These are phyloP conservation scores for Vaccinium vitisidaea DNA, from an alignment of 148 eudicot species.

Conservation along the genomic window DNA sequence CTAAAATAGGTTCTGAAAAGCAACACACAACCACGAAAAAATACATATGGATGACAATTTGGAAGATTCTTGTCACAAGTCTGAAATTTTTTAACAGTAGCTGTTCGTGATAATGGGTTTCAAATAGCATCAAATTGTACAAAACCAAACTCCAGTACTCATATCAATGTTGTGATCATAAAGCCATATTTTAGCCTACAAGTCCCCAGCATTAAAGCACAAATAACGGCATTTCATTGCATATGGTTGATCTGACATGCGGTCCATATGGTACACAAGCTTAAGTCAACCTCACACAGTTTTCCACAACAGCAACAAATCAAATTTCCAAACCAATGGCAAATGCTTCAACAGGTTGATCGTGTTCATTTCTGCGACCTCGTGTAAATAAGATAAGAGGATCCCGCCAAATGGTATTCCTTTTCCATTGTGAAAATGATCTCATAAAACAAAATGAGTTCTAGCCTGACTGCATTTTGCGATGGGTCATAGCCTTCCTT, in stretches of 20 bases:
- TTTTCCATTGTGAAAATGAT: not conserved
- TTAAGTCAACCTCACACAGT: not conserved
- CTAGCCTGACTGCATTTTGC: not conserved
- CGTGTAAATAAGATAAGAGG: not conserved
- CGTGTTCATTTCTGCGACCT: not conserved
- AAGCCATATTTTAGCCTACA: not conserved
- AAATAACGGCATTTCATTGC: not conserved
- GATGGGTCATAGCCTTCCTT: not conserved
- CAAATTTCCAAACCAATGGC: not conserved
- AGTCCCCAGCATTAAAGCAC: conserved; percentile 3
- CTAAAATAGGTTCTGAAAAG: not conserved
- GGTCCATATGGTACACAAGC: not conserved
- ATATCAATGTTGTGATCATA: not conserved
- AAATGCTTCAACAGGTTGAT: not conserved
- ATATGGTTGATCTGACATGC: not conserved
- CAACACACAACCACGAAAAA: not conserved
- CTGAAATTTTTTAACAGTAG: not conserved
- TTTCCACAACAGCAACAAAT: not conserved
- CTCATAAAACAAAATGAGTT: not conserved
- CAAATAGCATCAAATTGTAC: not conserved
- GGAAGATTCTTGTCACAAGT: not conserved
- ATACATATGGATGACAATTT: not conserved
- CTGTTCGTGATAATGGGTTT: not conserved
- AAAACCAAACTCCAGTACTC: not conserved
- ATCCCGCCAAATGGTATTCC: not conserved